Evolutionary conservation across 192 early-diverging fungal genomes (phyloP), one percentile per base, ranked within the genome.

Genomic region (Neocallimastix lanati): DNA sequence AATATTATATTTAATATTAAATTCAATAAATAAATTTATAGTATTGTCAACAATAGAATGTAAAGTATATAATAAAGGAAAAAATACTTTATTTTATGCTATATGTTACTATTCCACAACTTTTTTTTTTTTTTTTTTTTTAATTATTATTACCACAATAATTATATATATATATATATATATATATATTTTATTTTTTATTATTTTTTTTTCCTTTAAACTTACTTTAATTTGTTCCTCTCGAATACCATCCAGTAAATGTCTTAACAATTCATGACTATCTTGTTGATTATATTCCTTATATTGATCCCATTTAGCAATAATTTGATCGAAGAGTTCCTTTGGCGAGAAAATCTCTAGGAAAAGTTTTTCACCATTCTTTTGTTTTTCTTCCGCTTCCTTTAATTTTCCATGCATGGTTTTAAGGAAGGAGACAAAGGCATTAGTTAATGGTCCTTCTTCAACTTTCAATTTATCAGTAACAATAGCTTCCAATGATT

Each of bases 221-320:
- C n/a, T 40, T 79, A 30, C 30, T 28, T 33, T 58, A 11, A 82
- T n/a, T 50, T 90, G 89, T 79, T 93, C 92, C 27, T 87, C 83
- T 67, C 83, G 80, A 7, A 93, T 83, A 6, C 84, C 90, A 78
- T 91, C 92, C 38, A 93, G 77, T 14, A 93, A 80, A 77, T 86
- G 83, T 12, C 92, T 85, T 83, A 93, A 84, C 28, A 93, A 83
- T 80, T 93, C 92, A 37, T 93, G 92, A 28, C 87, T 88, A 80
- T 93, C 92, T 81, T 93, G 92, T 81, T 93, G 90, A 25, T 82
- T 79, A 81, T 86, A 88, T 27, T 81, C 83, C 2, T 85, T 83
- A 82, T 93, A 93, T n/a, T 88, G 83, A 18, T 81, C 80, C 86
- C 88, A 93, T 28, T 86, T 87, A n/a, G 80, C 84, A n/a, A 84